phyloP scores from a whole-genome alignment of 23 red algal genomes.

The Gracilaria domingensis region DNA sequence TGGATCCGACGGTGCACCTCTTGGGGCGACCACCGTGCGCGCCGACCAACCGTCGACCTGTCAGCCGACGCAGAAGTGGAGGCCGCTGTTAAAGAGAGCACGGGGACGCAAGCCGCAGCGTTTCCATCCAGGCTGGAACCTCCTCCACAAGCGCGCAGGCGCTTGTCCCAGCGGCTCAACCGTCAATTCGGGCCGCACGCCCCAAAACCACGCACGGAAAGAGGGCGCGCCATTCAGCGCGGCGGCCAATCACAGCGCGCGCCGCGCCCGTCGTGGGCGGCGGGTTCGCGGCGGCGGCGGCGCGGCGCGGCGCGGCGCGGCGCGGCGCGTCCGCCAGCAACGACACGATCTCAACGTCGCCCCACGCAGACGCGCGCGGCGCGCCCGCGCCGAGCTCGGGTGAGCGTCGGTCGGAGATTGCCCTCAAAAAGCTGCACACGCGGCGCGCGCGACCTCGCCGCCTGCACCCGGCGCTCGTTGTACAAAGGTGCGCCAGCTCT shows the following conservation, averaged over 20 bases:
- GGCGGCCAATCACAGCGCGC: not conserved
- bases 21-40: too few relatives aligned
- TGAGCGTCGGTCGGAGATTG: slow-evolving; percentile 4
- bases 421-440: slow-evolving; percentile 11
- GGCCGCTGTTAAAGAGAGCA: too few relatives aligned
- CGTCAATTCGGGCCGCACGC: not conserved
- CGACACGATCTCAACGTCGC: slow-evolving; percentile 11
- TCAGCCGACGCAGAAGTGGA: too few relatives aligned
- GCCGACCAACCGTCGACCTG: too few relatives aligned
- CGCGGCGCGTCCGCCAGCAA: not conserved
- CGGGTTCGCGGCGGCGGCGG: not conserved
- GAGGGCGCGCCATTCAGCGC: not conserved
- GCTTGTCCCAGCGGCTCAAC: not conserved
- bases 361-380: not conserved
- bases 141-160: not conserved
- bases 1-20: too few relatives aligned
- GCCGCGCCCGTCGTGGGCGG: too few relatives aligned
- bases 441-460: not conserved
- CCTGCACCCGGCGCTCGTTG: not conserved
- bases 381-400: not conserved
- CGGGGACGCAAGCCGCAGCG: not conserved
- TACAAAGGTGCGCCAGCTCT: too few relatives aligned
- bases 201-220: not conserved
- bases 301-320: not conserved
- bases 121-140: too few relatives aligned